phyloP scores from a whole-genome alignment of 2,329 filamentous ascomycete genomes.

The Cladosporium austrohemisphaericum region DNA sequence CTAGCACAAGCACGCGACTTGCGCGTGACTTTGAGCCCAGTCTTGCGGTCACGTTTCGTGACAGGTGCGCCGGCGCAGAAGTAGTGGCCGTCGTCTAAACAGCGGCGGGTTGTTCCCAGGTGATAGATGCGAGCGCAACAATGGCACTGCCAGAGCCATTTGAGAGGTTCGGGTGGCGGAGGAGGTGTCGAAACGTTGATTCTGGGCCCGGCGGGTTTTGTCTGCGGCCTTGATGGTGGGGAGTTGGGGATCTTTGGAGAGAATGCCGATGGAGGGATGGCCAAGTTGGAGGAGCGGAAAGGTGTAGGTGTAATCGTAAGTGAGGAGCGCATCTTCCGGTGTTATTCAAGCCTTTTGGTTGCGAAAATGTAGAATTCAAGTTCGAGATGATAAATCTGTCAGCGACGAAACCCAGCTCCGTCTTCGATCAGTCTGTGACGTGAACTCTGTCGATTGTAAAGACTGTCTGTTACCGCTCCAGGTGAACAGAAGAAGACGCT shows the following conservation, averaged over 20 bases:
- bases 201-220: background rate
- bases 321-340: slow-evolving; percentile 26
- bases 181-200: slow-evolving; percentile 19
- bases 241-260: slow-evolving; percentile 21
- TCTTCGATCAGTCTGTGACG: background rate
- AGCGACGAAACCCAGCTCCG: slow-evolving; percentile 2
- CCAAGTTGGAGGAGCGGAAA: slow-evolving; percentile 42
- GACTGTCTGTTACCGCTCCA: slow-evolving; percentile 3
- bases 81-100: slow-evolving; percentile 52
- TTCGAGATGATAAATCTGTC: background rate
- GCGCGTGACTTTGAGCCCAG: slow-evolving; percentile 27
- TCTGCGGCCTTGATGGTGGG: slow-evolving; percentile 16
- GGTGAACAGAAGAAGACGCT: background rate
- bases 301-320: slow-evolving; percentile 37
- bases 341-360: background rate
- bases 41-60: slow-evolving; percentile 33
- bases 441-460: background rate
- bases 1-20: slow-evolving; percentile 43
- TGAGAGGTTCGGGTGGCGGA: slow-evolving; percentile 34
- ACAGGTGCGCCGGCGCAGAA: slow-evolving; percentile 50
- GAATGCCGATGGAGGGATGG: slow-evolving; percentile 45
- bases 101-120: slow-evolving; percentile 49
- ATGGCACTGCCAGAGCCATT: slow-evolving; percentile 55
- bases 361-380: background rate
- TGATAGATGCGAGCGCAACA: slow-evolving; percentile 46